Percentiles rank a stretch among this genome's conserved stretches.
Conservation (phyloP, 805 yeast species). For the Cyberlindnera petersonii region DNA sequence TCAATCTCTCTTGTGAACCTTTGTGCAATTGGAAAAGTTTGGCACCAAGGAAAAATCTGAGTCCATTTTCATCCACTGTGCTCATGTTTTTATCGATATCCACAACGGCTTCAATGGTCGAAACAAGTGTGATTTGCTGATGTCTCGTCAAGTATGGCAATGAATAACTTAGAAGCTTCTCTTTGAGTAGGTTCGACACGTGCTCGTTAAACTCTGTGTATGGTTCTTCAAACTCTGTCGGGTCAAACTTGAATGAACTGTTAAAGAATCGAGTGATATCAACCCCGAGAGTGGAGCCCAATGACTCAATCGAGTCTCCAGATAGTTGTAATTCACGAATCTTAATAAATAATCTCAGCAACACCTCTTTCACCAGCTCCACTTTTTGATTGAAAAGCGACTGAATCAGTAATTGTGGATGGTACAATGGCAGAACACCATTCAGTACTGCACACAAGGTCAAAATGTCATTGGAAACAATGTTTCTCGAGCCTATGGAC, state of each 20-base stretch:
- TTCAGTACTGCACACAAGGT: slow-evolving; percentile 73
- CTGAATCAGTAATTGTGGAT: slow-evolving; percentile 85
- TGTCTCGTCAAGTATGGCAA: slow-evolving; percentile 84
- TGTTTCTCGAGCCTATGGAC: slow-evolving; percentile 56
- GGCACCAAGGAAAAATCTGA: slow-evolving; percentile 66
- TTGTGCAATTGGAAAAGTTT: slow-evolving; percentile 57
- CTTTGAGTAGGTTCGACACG: slow-evolving; percentile 47
- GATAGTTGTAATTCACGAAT: slow-evolving; percentile 53
- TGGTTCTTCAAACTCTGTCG: slow-evolving; percentile 32
- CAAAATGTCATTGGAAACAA: slow-evolving; percentile 51
- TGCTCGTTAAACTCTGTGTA: slow-evolving; percentile 38
- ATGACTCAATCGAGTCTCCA: slow-evolving; percentile 19
- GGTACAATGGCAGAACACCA: slow-evolving; percentile 87
- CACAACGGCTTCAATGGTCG: slow-evolving; percentile 61
- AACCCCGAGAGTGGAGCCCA: slow-evolving; percentile 31
- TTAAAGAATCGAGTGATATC: slow-evolving; percentile 29
- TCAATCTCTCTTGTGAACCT: slow-evolving; percentile 47
- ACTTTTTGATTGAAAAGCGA: slow-evolving; percentile 59
- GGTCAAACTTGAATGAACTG: not conserved
- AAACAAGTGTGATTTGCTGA: slow-evolving; percentile 79
- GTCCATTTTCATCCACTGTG: slow-evolving; percentile 49
- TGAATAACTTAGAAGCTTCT: slow-evolving; percentile 57
- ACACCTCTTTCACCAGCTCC: slow-evolving; percentile 50
- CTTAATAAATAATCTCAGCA: slow-evolving; percentile 48
- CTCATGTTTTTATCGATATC: slow-evolving; percentile 43